Evolutionary conservation across 2,329 filamentous ascomycete genomes (phyloP), one percentile per base, ranked within the genome.

Genomic region (Metarhizium guizhouense): DNA sequence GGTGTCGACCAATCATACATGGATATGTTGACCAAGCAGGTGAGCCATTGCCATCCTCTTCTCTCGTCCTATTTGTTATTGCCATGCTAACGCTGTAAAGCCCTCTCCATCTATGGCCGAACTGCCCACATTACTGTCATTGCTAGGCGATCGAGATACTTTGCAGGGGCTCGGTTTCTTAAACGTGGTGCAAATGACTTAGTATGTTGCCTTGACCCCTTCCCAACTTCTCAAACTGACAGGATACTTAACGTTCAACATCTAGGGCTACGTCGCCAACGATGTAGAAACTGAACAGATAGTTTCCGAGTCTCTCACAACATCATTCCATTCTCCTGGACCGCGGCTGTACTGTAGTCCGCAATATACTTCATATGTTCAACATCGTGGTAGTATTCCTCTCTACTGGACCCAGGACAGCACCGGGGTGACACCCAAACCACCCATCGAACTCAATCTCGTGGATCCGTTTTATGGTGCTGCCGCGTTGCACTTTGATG

Each of bases 281-380:
- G 95, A 99, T 70, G 94, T 99, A 29, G 95, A 99, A 72, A 97
- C 94, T 1, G 94, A 99, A 71, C 94, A 99, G 69, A 96, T 99
- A 58, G 92, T 99, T 5, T 94, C 92, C 0, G 94, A 99, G 67
- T 90, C 91, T 63, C 76, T 93, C 52, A 96, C 91, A 0, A 99
- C 94, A 0, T 96, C 94, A 0, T 96, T 99, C 63, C 94, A 99
- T 72, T 87, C 89, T 3, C 90, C 94, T 4, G 93, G 91, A 0
- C 89, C 88, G 3, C 84, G 83, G 51, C 80, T 96, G 11, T 96
- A 90, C 68, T 85, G 90, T 5, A 97, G 88, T 65, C 90, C 93
- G 1, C 87, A 90, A 32, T 96, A 93, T 69, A 97, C 94, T 4
- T 97, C 94, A 0, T 97, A 96, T 69, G 87, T 99, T 1, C 94